Evolutionary conservation across 2,329 filamentous ascomycete genomes (phyloP), one percentile per base, ranked within the genome.

Genomic region (Plenodomus biglobosus): DNA sequence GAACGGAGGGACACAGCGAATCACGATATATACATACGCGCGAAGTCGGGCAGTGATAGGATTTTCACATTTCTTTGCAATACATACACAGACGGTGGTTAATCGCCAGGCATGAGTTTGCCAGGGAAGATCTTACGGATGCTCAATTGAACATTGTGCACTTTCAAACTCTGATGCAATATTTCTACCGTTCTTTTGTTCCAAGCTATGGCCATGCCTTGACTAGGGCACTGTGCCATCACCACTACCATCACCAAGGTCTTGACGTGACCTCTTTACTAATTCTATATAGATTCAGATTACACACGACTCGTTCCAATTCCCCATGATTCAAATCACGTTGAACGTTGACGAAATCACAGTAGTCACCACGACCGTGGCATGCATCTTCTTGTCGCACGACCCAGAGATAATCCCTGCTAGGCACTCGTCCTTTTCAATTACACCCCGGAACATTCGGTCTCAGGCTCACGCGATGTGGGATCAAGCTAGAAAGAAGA

Each of bases 11-110:
- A 50, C 35, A 48, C 34, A 51, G 44, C 19, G 44, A 48, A 20
- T 48, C 35, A 40, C 46, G 52, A 51, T 44, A 55, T 46, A 59
- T 50, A 60, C 50, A 50, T 34, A 46, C 50, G 46, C 40, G 49
- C 44, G 55, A 37, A 48, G 56, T 47, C 39, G 44, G 44, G 41
- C 46, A 52, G 54, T 38, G 36, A 45, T 43, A 21, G 39, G 48
- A 41, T 44, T 55, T 51, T 58, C 53, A 50, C 61, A 52, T 46
- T 43, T 30, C 24, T 48, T 39, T 49, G 34, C 55, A 40, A 45
- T 55, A 61, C 49, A 60, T 22, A 47, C 43, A 44, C 44, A 36
- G 40, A 51, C 35, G 46, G 44, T 22, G 22, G 35, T 18, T 16
- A 37, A 16, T 17, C 16, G 16, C 35, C 35, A 18, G 16, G 13